Base-by-base conservation (phyloP, 257 asterid genomes). In the Eustoma russellianum region DNA sequence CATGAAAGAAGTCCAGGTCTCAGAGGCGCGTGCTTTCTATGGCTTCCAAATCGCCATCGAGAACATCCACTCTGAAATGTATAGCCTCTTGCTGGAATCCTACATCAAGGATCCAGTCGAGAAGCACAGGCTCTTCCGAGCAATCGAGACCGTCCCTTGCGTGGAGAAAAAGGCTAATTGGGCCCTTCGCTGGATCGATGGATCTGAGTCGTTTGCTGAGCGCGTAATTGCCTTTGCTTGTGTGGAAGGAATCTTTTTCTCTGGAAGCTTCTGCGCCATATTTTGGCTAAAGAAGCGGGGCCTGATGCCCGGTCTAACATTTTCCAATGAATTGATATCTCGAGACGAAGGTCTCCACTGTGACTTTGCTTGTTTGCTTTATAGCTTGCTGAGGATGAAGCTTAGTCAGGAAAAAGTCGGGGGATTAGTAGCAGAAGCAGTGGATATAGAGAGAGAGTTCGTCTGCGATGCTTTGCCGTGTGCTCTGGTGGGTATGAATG, bases 21-120 rank as follows among this genome's bases (percentile, higher is more conserved):
- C 98, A 1, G 98, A 91, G 79, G 98, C 98, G 0, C 94, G 98
- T 11, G 98, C 97, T 17, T 91, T 91, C 57, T 91, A 91, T 41
- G 97, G 95, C 0, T 91, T 87, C 57, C 98, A 91, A 59, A 87
- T 91, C 18, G 98, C 98, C 7, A 87, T 91, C 38, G 95, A 91
- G 44, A 91, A 91, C 66, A 91, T 91, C 60, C 98, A 91, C 54
- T 87, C 98, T 17, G 98, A 91, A 80, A 86, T 90, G 98, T 86
- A 90, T 46, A 81, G 91, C 24, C 88, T 90, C 7, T 57, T 90
- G 46, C 67, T 90, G 19, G 98, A 90, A 38, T 56, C 94, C 7
- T 90, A 90, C 57, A 84, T 90, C 17, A 90, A 83, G 70, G 96
- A 90, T 24, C 66, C 92, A 0, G 75, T 57, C 7, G 94, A 90